Evolutionary conservation across 768 basidiomycete genomes (phyloP).

Genomic region (Trametopsis cervina): DNA sequence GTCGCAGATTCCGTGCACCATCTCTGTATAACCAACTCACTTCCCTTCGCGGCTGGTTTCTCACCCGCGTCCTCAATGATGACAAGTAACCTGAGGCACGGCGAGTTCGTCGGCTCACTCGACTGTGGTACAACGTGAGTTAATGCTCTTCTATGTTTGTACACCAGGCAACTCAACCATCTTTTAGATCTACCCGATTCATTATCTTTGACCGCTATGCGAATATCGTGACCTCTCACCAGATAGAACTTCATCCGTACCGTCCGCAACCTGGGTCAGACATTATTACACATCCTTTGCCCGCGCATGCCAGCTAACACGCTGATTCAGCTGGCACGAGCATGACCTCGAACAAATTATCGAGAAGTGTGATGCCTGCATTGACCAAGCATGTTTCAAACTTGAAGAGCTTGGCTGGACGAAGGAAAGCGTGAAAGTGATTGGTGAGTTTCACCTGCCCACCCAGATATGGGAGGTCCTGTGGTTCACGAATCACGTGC

Average conservation of each 20-base stretch:
- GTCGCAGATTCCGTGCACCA: no score
- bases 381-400: conserved; percentile 60
- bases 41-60: no score
- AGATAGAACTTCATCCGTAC: conserved; percentile 91
- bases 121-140: conserved; percentile 94
- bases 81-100: conserved; percentile 50
- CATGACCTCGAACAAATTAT: conserved; percentile 86
- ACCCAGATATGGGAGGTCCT: no score
- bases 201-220: conserved; percentile 87
- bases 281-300: no score
- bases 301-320: no score
- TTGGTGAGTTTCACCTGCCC: conserved; percentile 66
- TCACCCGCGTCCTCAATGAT: no score
- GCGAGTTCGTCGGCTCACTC: conserved; percentile 85
- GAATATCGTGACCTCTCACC: conserved; percentile 81
- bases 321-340: conserved; percentile 90
- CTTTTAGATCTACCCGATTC: conserved; percentile 75
- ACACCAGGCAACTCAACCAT: neutral
- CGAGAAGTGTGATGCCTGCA: conserved; percentile 64
- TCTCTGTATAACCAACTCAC: no score
- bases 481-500: no score
- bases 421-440: conserved; percentile 79
- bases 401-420: conserved; percentile 74
- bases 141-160: neutral
- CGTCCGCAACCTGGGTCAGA: conserved; percentile 87